These are phyloP conservation scores for Trichoderma lentiforme DNA, from an alignment of 2,329 filamentous ascomycete species.

Conservation along the genomic window DNA sequence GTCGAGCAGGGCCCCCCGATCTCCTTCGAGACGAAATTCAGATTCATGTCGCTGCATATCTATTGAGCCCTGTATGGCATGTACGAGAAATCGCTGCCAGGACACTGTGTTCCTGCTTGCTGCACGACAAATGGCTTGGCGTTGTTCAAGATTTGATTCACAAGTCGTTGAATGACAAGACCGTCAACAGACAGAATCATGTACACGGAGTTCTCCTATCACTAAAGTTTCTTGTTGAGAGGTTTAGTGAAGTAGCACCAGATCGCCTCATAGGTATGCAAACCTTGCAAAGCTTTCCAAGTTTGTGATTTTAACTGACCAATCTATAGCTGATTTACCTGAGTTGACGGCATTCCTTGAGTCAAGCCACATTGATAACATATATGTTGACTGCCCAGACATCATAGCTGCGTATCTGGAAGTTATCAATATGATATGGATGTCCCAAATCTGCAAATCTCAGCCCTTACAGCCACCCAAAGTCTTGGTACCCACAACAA, in stretches of 20 bases:
- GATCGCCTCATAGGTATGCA: slow-evolving; percentile 43
- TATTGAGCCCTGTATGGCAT: slow-evolving; percentile 72
- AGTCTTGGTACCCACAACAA: slow-evolving; percentile 19
- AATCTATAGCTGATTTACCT: slow-evolving; percentile 29
- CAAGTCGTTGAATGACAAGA: slow-evolving; percentile 26
- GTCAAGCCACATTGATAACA: slow-evolving; percentile 25
- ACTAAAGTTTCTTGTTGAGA: slow-evolving; percentile 54
- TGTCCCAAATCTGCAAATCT: slow-evolving; percentile 27
- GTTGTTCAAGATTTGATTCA: slow-evolving; percentile 38
- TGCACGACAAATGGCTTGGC: slow-evolving; percentile 48
- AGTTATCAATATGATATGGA: slow-evolving; percentile 42
- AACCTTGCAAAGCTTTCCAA: neutral
- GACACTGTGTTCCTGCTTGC: slow-evolving; percentile 62
- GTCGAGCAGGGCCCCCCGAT: slow-evolving; percentile 65
- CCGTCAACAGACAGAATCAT: slow-evolving; percentile 44
- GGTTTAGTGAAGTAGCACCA: slow-evolving; percentile 46
- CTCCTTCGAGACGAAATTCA: slow-evolving; percentile 53
- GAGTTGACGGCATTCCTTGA: slow-evolving; percentile 31
- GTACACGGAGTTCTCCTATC: slow-evolving; percentile 58
- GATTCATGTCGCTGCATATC: slow-evolving; percentile 56
- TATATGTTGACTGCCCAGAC: slow-evolving; percentile 36
- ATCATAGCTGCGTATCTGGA: slow-evolving; percentile 46
- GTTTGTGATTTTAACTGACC: slow-evolving; percentile 19
- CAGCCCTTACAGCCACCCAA: slow-evolving; percentile 24
- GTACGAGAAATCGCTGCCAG: slow-evolving; percentile 76